Evolutionary conservation across 1,284 basidiomycete genomes (phyloP).

Genomic region (Clitocybe nebularis): DNA sequence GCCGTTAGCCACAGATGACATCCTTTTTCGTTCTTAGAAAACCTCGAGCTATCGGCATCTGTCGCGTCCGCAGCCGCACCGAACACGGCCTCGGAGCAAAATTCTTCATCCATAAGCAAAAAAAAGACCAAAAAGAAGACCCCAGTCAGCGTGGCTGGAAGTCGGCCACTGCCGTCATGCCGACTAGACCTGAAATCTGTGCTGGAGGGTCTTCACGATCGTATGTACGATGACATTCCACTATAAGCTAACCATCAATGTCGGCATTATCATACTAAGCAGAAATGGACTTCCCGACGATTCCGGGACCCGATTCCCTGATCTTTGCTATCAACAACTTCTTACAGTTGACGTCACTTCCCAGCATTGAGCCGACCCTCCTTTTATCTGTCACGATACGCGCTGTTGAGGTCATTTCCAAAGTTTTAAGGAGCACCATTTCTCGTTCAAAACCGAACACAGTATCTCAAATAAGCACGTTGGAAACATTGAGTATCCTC

Average conservation of each 20-base stretch:
- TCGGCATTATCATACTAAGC: background rate
- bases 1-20: background rate
- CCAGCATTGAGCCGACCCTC: slow-evolving; percentile 20
- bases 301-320: slow-evolving; percentile 15
- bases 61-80: slow-evolving; percentile 4
- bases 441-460: background rate
- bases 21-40: slow-evolving; percentile 6
- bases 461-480: slow-evolving; percentile 8
- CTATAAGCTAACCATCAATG: slow-evolving; percentile 5
- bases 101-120: slow-evolving; percentile 12
- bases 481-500: slow-evolving; percentile 15
- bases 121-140: slow-evolving; percentile 25
- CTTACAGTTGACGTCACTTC: slow-evolving; percentile 22
- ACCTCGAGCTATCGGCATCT: slow-evolving; percentile 3
- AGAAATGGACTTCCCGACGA: slow-evolving; percentile 6
- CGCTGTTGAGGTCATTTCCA: slow-evolving; percentile 25
- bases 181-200: slow-evolving; percentile 16
- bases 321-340: slow-evolving; percentile 28
- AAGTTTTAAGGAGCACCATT: slow-evolving; percentile 15
- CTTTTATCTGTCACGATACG: slow-evolving; percentile 27
- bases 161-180: slow-evolving; percentile 2
- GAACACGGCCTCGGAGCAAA: slow-evolving; percentile 10
- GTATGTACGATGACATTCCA: slow-evolving; percentile 3
- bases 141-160: background rate
- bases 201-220: slow-evolving; percentile 13